Conservation (phyloP, 768 basidiomycete genomes). For the Leccinum rimulosum region DNA sequence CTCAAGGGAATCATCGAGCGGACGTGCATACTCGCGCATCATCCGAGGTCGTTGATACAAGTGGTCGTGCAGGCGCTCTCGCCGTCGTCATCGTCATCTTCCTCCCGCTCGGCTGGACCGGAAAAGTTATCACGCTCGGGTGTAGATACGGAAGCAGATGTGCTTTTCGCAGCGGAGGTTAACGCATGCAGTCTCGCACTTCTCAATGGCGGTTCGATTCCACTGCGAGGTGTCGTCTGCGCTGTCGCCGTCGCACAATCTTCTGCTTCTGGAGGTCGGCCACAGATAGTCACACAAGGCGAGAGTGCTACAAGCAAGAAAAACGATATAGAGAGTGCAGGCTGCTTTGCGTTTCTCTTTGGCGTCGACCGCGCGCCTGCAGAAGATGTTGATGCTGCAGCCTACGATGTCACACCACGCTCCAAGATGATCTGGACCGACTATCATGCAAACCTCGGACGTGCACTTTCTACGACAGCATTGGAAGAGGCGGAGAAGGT, state of each 20-base stretch:
- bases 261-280: neutral
- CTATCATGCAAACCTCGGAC: slow-evolving; percentile 16
- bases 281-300: slow-evolving; percentile 47
- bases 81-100: neutral
- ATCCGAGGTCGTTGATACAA: slow-evolving; percentile 74
- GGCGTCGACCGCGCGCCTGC: slow-evolving; percentile 9
- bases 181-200: slow-evolving; percentile 71
- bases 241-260: slow-evolving; percentile 57
- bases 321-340: slow-evolving; percentile 40
- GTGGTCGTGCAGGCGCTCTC: slow-evolving; percentile 69
- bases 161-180: slow-evolving; percentile 60
- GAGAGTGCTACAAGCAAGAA: neutral
- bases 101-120: neutral
- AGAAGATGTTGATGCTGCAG: neutral
- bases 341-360: slow-evolving; percentile 71
- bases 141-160: slow-evolving; percentile 25
- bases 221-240: slow-evolving; percentile 73
- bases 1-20: slow-evolving; percentile 61
- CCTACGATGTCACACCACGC: slow-evolving; percentile 14
- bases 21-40: slow-evolving; percentile 59
- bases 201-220: slow-evolving; percentile 65
- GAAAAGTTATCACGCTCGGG: neutral
- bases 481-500: slow-evolving; percentile 46
- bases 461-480: slow-evolving; percentile 39
- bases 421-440: slow-evolving; percentile 29